Conservation (phyloP, 768 basidiomycete genomes). For the Suillus decipiens region DNA sequence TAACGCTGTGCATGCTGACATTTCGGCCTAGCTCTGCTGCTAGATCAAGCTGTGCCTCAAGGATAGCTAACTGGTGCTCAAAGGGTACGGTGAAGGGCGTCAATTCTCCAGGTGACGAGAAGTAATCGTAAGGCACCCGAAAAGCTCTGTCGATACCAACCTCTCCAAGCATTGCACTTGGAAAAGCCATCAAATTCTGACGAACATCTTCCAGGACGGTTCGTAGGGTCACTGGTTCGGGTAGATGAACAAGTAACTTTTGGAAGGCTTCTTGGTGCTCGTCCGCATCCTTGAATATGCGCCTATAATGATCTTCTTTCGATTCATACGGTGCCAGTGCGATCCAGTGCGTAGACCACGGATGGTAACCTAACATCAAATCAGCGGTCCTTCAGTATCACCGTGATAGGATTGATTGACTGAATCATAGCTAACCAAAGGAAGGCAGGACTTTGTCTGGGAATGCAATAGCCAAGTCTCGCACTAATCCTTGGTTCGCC, state of each 20-base stretch:
- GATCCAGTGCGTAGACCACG: slow-evolving; percentile 90
- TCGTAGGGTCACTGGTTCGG: slow-evolving; percentile 65
- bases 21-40: slow-evolving; percentile 79
- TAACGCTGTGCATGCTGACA: slow-evolving; percentile 88
- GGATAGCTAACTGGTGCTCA: slow-evolving; percentile 76
- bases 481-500: slow-evolving; percentile 73
- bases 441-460: slow-evolving; percentile 78
- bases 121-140: slow-evolving; percentile 65
- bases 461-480: slow-evolving; percentile 57
- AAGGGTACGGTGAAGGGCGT: slow-evolving; percentile 81
- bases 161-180: slow-evolving; percentile 86
- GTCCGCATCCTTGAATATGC: slow-evolving; percentile 55
- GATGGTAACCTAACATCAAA: slow-evolving; percentile 75
- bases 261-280: slow-evolving; percentile 47
- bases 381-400: slow-evolving; percentile 14
- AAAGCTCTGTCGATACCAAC: slow-evolving; percentile 87
- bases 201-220: slow-evolving; percentile 64
- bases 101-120: slow-evolving; percentile 51
- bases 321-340: slow-evolving; percentile 43
- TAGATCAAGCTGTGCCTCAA: slow-evolving; percentile 83
- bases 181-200: slow-evolving; percentile 57
- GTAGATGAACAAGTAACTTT: slow-evolving; percentile 62
- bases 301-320: slow-evolving; percentile 76
- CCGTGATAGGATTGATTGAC: slow-evolving; percentile 10
- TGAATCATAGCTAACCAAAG: slow-evolving; percentile 64